Base-by-base conservation (phyloP, 148 eudicot species). In the Diospyros kaki region DNA sequence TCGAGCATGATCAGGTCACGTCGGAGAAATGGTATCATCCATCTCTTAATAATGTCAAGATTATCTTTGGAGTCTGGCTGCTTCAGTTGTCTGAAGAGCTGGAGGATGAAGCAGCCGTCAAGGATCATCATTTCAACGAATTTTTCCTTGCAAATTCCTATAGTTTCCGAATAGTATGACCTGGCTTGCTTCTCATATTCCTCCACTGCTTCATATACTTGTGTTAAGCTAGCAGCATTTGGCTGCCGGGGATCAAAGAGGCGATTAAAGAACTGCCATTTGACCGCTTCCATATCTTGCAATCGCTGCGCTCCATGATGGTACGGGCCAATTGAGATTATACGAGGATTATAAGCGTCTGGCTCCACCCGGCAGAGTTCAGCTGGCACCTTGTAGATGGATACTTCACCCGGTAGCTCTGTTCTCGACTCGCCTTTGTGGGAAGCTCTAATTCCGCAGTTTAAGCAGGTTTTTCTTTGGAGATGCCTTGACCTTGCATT, bases 1-100 rank as follows among this genome's bases (percentile, higher is more conserved):
- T 73, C 76, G 12, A 74, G 68, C 76, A 74, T 74, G 41, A 74
- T 74, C 14, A 74, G 58, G 44, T 74, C 76, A 6, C 52, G 58
- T 6, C 68, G 69, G 44, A 74, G 59, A 5, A 74, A 39, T 5
- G 69, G 76, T 10, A 74, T 39, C 76, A 74, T 74, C 76, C 76
- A 74, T 51, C 76, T 46, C 15, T 38, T 48, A 12, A 64, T 69
- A 2, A 51, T 5, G 3, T 40, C 17, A 9, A 5, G 17, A 2
- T 28, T 28, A 28, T 69, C 50, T 17, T 40, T 69, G 53, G 50
- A 69, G 18, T 51, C 59, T 3, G 11, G 14, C 59, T 48, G 38
- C 13, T 2, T 48, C 38, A 63, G 12, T 59, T 73, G 65, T 14
- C 68, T 48, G 56, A 74, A 63, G 40, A 74, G 69, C 69, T 74